Percentiles rank a stretch among this genome's conserved stretches.
These are phyloP conservation scores for Apiotrichum brassicae DNA, from an alignment of 1,284 basidiomycete genomes.

Conservation along the genomic window DNA sequence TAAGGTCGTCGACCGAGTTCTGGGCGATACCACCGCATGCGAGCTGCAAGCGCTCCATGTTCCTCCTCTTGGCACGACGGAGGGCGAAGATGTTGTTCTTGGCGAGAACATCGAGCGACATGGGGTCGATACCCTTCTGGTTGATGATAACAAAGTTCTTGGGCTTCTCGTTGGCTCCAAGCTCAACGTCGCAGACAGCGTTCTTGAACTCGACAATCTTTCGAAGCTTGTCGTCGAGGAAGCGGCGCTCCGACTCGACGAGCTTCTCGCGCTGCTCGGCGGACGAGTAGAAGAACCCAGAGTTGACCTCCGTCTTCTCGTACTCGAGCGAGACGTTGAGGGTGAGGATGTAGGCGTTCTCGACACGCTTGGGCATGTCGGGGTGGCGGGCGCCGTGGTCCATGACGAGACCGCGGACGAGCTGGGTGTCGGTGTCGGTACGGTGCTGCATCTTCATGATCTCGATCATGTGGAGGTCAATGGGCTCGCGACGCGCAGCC, in stretches of 20 bases:
- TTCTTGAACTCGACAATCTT: conserved; percentile 98
- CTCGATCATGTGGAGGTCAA: conserved; percentile 99
- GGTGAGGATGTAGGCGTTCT: conserved; percentile 93
- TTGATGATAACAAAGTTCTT: conserved; percentile 96
- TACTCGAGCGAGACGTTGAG: conserved; percentile 98
- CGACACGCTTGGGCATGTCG: conserved; percentile 97
- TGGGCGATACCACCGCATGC: conserved; percentile 92
- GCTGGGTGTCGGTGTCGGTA: conserved; percentile 94
- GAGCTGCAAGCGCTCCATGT: conserved; percentile 92
- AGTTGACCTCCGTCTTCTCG: conserved; percentile 99
- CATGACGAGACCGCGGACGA: conserved; percentile 89
- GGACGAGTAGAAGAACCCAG: conserved; percentile 98
- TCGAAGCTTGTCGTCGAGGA: conserved; percentile 88
- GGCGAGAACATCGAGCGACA: conserved; percentile 90
- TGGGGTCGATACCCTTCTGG: conserved; percentile 98
- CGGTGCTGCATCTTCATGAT: conserved; percentile 99
- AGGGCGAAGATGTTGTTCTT: conserved; percentile 96
- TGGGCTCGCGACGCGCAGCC: conserved; percentile 72
- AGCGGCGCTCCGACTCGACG: conserved; percentile 91
- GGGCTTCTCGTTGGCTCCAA: conserved; percentile 57
- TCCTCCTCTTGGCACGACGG: conserved; percentile 90
- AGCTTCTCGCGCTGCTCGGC: conserved; percentile 98
- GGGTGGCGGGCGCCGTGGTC: conserved; percentile 90
- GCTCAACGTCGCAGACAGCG: conserved; percentile 84
- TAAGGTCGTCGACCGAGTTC: conserved; percentile 95